Base-by-base conservation (phyloP, 1,284 basidiomycete genomes). In the Ceratobasidium sp. region DNA sequence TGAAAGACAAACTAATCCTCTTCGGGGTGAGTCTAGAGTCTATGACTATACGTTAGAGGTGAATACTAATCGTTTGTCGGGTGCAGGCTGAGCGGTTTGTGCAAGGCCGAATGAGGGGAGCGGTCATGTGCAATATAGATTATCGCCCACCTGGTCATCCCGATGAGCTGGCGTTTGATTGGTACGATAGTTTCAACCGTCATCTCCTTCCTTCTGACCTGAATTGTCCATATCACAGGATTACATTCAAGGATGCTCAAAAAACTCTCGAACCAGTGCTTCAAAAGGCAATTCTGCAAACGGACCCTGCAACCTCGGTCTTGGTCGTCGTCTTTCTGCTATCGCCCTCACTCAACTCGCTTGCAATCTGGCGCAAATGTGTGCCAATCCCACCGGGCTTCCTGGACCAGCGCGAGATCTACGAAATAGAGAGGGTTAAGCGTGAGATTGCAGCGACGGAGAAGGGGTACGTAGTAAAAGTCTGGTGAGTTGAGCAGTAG, bases 331-430 rank as follows among this genome's bases (percentile, higher is more conserved):
- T 67, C 21, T 67, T 67, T 30, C 50, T 67, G 1, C 64, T 67
- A 23, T 67, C 64, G 9, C 46, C 64, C 10, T 67, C 64, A 9
- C 48, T 67, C 9, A 67, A 67, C 36, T 67, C 64, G 23, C 64
- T 67, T 21, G 64, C 64, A 28, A 67, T 67, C 16, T 67, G 64
- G 64, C 64, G 64, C 30, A 67, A 67, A 30, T 55, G 30, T n/a
- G 23, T 67, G 16, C 5, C 48, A 12, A 55, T 53, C 39, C 30
- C 34, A 6, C 64, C 64, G 5, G 39, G 36, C 10, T 16, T 26
- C 14, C 45, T 55, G 10, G 50, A 55, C 36, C 21, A 32, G 3
- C 41, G 32, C 18, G 32, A 32, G 30, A 28, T 48, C 30, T 18
- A 34, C 6, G 50, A 48, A 32, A 36, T 67, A 30, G 52, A 53